Base-by-base conservation (phyloP, 31 red algal species). In the Asparagopsis taxiformis region DNA sequence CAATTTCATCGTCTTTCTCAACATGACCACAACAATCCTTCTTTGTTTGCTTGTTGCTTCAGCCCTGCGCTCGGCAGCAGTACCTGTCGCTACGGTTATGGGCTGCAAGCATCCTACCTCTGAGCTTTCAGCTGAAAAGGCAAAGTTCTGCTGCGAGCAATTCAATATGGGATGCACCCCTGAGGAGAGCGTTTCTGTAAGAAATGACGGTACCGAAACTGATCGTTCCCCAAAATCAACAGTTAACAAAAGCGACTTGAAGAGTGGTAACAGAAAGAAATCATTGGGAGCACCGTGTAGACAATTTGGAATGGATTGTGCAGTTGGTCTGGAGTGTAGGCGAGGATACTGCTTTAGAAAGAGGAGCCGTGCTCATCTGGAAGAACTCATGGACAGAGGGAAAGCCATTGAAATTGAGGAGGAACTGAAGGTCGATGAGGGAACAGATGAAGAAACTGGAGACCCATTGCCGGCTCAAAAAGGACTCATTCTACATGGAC, bases 371-470 rank as follows among this genome's bases (percentile, higher is more conserved):
- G 32, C 28, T 44, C 81, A 85, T 69, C 51, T 85, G 38, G 31
- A 61, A 60, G 17, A 52, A 7, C 70, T 85, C 8, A 67, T 85
- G 35, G 41, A 74, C 2, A 48, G 69, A 59, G 81, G 81, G 22
- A 61, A 54, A 48, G 46, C 59, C 21, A 59, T 85, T n/a, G 81
- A 85, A 75, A 16, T 55, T 34, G 81, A 85, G 51, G 81, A 85
- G 56, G 31, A 32, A 61, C 19, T 39, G 20, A 16, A 38, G 33
- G 43, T 53, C 36, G 59, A 64, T 46, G 63, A 59, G 2, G 81
- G 41, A 21, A 59, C 68, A 1, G 69, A 85, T 62, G 56, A 59
- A 41, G 70, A 75, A 37, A 51, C 57, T 5, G 22, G 34, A 37
- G 81, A 85, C 60, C 68, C 81, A 20, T 59, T 85, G n/a, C 60